phyloP scores from a whole-genome alignment of 805 yeast species.

The Starmera caribaea region DNA sequence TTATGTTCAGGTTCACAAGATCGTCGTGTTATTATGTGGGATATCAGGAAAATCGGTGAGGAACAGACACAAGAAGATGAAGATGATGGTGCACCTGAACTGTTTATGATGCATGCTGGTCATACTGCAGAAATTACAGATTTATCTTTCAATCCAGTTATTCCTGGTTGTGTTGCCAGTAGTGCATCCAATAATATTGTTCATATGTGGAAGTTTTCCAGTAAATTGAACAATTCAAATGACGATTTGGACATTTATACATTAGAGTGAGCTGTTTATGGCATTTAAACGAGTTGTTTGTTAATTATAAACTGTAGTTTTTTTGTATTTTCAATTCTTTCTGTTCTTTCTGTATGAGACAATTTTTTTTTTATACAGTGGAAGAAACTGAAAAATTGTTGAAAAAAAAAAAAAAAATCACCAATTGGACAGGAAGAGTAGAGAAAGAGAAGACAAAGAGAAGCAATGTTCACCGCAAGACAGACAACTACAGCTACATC shows the following conservation, averaged over 20 bases:
- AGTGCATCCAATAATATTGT: constrained; percentile 34
- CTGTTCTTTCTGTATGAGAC: too few species aligned
- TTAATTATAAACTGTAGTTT: background rate
- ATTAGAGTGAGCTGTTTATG: constrained; percentile 7
- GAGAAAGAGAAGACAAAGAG: too few species aligned
- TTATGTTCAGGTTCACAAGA: constrained; percentile 72
- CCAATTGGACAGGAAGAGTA: too few species aligned
- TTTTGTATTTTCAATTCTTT: too few species aligned
- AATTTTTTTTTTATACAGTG: too few species aligned
- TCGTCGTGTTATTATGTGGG: constrained; percentile 76
- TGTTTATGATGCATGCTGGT: constrained; percentile 89
- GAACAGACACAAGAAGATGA: constrained; percentile 83
- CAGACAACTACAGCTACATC: too few species aligned
- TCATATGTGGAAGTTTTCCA: constrained; percentile 35
- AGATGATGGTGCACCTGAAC: constrained; percentile 85
- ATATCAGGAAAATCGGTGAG: constrained; percentile 66
- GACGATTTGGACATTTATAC: constrained; percentile 9
- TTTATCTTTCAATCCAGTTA: constrained; percentile 52
- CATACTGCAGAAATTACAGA: constrained; percentile 74
- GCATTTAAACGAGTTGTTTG: background rate
- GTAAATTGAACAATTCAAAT: constrained; percentile 23
- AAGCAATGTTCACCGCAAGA: too few species aligned
- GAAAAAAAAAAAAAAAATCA: too few species aligned
- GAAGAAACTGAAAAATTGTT: too few species aligned
- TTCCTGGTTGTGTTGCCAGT: constrained; percentile 71